Conservation (phyloP, 2,329 filamentous ascomycete species). For the Penicillium janthinellum region DNA sequence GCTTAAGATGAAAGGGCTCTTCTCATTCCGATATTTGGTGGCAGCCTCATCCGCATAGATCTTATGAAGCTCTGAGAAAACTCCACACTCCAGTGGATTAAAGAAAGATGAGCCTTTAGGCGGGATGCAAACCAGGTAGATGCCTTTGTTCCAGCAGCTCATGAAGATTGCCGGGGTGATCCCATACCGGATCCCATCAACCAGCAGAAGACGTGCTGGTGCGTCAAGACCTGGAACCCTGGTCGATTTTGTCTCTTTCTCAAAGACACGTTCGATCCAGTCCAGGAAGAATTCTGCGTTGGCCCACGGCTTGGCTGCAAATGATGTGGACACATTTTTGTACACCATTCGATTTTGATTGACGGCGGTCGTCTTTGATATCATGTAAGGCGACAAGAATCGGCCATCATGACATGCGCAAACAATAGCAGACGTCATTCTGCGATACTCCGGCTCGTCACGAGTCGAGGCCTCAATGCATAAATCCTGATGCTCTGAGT, state of each 20-base stretch:
- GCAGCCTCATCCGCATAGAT: neutral
- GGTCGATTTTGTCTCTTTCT: neutral
- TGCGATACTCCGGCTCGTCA: neutral
- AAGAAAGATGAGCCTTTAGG: neutral
- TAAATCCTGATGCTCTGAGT: neutral
- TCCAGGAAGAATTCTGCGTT: neutral
- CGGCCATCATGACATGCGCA: neutral
- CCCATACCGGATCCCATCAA: neutral
- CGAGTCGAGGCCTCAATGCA: neutral
- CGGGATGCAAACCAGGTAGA: neutral
- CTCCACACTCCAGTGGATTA: neutral
- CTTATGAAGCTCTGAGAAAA: neutral
- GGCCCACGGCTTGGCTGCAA: neutral
- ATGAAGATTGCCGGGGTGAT: constrained; percentile 1
- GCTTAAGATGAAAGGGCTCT: neutral
- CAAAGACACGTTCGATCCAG: neutral
- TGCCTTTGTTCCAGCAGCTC: neutral
- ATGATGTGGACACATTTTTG: neutral
- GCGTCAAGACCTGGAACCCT: neutral
- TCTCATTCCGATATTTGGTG: neutral
- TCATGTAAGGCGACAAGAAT: neutral
- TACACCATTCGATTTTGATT: neutral
- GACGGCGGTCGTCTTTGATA: neutral
- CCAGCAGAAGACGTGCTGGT: neutral
- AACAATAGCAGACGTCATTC: neutral